Conservation (phyloP, 306 rosid genomes). For the Castanea mollissima region DNA sequence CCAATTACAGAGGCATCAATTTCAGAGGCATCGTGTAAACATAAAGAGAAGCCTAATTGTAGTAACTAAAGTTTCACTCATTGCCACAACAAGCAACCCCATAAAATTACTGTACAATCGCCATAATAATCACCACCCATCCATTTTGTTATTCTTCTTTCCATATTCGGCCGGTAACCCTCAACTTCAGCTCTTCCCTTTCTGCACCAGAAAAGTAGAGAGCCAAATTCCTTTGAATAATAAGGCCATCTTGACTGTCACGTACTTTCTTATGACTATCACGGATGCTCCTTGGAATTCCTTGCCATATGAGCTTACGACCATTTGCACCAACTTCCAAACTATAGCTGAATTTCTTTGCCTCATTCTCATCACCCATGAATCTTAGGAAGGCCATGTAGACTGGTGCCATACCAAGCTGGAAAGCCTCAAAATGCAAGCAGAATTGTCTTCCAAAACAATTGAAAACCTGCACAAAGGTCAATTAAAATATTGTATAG, state of each 20-base stretch:
- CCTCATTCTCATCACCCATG: constrained; percentile 88
- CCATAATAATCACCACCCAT: constrained; percentile 10
- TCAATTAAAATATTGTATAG: constrained; percentile 9
- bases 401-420: constrained; percentile 72
- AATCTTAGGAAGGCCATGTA: constrained; percentile 91
- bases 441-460: constrained; percentile 89
- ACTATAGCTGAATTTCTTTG: constrained; percentile 80
- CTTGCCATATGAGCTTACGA: constrained; percentile 91
- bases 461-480: constrained; percentile 64
- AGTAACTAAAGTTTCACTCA: neutral
- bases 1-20: constrained; percentile 5
- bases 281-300: constrained; percentile 89
- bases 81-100: constrained; percentile 5
- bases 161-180: constrained; percentile 96
- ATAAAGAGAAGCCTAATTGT: neutral
- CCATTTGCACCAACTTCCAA: constrained; percentile 92
- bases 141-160: constrained; percentile 70
- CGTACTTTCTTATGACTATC: constrained; percentile 82
- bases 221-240: constrained; percentile 82
- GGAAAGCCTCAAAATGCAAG: constrained; percentile 96
- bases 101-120: constrained; percentile 37
- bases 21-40: neutral
- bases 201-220: constrained; percentile 90
- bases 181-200: constrained; percentile 72
- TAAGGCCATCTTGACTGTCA: constrained; percentile 94